Conservation (phyloP, 2,329 filamentous ascomycete species). For the Colletotrichum magnum region DNA sequence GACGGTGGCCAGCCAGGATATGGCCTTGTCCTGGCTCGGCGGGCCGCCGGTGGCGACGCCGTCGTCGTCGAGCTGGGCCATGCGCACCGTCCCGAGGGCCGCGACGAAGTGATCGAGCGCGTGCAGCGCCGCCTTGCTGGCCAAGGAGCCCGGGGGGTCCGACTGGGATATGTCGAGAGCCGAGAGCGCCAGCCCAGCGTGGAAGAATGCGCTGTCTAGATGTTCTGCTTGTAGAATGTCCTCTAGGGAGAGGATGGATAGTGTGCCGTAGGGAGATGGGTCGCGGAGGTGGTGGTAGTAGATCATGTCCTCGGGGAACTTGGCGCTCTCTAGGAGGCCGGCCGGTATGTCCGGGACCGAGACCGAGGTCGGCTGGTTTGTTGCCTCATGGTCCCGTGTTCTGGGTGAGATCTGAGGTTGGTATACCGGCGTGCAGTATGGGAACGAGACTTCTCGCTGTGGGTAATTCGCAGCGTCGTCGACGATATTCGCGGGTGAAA, state of each 20-base stretch:
- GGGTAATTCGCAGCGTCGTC: not conserved
- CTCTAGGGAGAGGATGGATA: slow-evolving; percentile 17
- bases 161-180: slow-evolving; percentile 17
- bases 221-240: slow-evolving; percentile 13
- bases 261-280: slow-evolving; percentile 14
- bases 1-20: slow-evolving; percentile 24
- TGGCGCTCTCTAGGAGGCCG: slow-evolving; percentile 22
- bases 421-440: slow-evolving; percentile 10
- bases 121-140: slow-evolving; percentile 16
- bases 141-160: not conserved
- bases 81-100: slow-evolving; percentile 15
- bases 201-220: slow-evolving; percentile 24
- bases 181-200: slow-evolving; percentile 20
- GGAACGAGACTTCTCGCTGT: not conserved
- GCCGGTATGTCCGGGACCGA: not conserved
- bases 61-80: slow-evolving; percentile 22
- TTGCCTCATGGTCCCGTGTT: not conserved
- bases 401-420: not conserved
- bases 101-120: slow-evolving; percentile 27
- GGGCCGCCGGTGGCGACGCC: slow-evolving; percentile 20
- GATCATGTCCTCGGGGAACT: slow-evolving; percentile 29
- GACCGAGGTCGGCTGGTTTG: not conserved
- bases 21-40: slow-evolving; percentile 9
- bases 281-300: slow-evolving; percentile 22
- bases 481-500: no score